phyloP scores from a whole-genome alignment of 208 protist species.

The Crithidia acanthocephali region DNA sequence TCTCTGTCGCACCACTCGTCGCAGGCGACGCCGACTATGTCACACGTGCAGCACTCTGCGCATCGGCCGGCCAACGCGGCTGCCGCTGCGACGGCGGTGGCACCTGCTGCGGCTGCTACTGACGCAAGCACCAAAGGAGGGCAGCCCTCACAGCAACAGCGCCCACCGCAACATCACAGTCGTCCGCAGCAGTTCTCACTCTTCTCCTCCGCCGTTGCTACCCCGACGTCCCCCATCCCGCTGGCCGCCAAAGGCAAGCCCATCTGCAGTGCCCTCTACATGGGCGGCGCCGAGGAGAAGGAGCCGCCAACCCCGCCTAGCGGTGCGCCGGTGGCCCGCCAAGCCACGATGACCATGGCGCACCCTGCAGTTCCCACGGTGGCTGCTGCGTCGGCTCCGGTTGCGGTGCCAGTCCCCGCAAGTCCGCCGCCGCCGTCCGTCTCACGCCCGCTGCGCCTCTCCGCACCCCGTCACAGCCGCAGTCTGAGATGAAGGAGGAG shows the following conservation, averaged over 20 bases:
- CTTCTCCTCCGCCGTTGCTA: not conserved
- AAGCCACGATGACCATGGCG: not conserved
- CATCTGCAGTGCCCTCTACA: conserved; percentile 14
- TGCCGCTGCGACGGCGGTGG: not conserved
- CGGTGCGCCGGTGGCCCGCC: not conserved
- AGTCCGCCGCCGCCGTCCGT: conserved; percentile 36
- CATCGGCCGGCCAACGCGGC: not conserved
- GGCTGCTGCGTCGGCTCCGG: not conserved
- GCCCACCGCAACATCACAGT: too few relatives aligned
- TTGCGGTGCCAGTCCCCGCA: not conserved
- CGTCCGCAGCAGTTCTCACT: too few relatives aligned
- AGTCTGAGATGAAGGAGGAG: conserved; percentile 16
- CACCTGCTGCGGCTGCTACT: not conserved
- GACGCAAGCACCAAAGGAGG: too few relatives aligned
- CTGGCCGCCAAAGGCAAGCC: not conserved
- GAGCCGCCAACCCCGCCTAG: conserved; percentile 2
- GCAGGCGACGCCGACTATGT: conserved; percentile 5
- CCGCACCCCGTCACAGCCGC: conserved; percentile 34
- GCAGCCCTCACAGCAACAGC: not conserved
- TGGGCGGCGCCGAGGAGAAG: conserved; percentile 5
- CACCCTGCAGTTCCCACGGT: not conserved
- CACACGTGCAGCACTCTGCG: not conserved
- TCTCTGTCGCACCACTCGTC: conserved; percentile 9
- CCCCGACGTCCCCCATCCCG: conserved; percentile 4
- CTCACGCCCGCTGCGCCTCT: conserved; percentile 43